Evolutionary conservation across 306 rosid genomes (phyloP).

Genomic region (Castanea crenata): DNA sequence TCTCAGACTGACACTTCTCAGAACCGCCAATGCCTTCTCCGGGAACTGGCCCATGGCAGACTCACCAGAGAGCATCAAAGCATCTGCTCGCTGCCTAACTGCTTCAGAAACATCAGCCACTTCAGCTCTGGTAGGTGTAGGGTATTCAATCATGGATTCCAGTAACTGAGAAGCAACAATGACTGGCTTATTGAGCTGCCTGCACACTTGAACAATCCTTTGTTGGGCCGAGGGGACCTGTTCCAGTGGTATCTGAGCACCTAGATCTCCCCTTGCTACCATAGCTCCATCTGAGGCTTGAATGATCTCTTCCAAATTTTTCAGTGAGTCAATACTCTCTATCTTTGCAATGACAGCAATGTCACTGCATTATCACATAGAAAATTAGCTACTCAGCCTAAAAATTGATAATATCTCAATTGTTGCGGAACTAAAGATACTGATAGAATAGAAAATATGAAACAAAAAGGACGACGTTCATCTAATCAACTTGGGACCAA

Average conservation of each 20-base stretch:
- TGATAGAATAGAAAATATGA: not conserved
- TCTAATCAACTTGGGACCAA: not conserved
- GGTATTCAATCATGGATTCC: constrained; percentile 98
- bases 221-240: constrained; percentile 98
- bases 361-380: constrained; percentile 53
- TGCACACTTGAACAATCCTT: constrained; percentile 87
- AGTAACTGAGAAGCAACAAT: constrained; percentile 98
- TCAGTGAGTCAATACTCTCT: constrained; percentile 93
- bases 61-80: constrained; percentile 99
- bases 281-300: constrained; percentile 94
- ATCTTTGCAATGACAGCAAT: constrained; percentile 88
- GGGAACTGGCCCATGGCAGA: constrained; percentile 99
- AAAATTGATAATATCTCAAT: constrained; percentile 7
- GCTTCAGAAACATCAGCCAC: constrained; percentile 99
- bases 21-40: constrained; percentile 87
- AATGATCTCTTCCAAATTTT: constrained; percentile 93
- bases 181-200: constrained; percentile 94
- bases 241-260: constrained; percentile 97
- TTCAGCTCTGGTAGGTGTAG: constrained; percentile 98
- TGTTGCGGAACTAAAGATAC: not conserved
- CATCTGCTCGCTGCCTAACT: constrained; percentile 97
- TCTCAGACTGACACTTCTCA: constrained; percentile 95
- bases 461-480: not conserved
- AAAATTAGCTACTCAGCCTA: constrained; percentile 5
- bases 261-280: constrained; percentile 99